Base-by-base conservation (phyloP, 495 filamentous ascomycete genomes). In the Cairneyella variabilis region DNA sequence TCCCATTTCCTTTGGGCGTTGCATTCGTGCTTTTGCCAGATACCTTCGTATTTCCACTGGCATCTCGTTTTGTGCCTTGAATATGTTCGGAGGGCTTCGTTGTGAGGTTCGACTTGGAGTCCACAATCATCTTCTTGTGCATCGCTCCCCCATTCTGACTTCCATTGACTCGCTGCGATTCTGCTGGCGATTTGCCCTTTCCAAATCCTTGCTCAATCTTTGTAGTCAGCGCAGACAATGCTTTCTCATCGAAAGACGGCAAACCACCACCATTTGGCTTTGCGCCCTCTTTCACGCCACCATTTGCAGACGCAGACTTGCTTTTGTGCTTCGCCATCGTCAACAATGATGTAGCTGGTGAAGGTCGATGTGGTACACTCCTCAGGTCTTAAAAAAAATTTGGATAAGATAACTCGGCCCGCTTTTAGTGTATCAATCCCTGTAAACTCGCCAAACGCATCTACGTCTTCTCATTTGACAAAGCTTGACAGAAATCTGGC, bases 211-310 rank as follows among this genome's bases (percentile, higher is more conserved):
- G 58, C 16, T 88, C 82, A 61, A 88, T 84, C 65, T 80, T 83
- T 45, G 78, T 74, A 25, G 84, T 83, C 57, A 88, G 68, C 49
- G 78, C 75, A 26, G 78, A 76, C 56, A 89, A 75, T 12, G 82
- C 80, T 38, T 71, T 67, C 60, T 83, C 78, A 63, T 85, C 78
- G 28, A 86, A 74, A 44, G 71, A 64, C 23, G 77, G 75, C 54
- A 76, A 56, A 45, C 48, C 36, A 8, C 51, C 50, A 20, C 53
- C 45, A 21, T 55, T 30, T n/a, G 27, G 23, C 12, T 46, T 43
- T n/a, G 20, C 48, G 9, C 56, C 50, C 12, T 16, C 17, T 32
- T 64, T 60, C 22, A 36, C 45, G n/a, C n/a, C n/a, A n/a, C n/a
- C n/a, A n/a, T n/a, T n/a, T 32, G 59, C 62, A 14, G 63, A 56